Evolutionary conservation across 192 early-diverging fungal species (phyloP).

Genomic region (Coemansia sp.): DNA sequence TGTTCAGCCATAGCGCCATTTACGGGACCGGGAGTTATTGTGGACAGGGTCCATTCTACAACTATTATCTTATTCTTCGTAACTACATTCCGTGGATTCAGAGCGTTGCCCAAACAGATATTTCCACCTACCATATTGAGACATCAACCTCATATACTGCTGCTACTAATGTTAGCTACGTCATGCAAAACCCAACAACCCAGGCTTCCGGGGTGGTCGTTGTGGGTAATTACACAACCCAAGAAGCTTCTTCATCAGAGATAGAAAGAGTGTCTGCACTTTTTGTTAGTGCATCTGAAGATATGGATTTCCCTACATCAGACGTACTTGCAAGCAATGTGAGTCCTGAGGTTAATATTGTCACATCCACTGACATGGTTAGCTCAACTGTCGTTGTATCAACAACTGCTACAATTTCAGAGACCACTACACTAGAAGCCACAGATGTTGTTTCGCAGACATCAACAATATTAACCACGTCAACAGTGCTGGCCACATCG

Average conservation of each 20-base stretch:
- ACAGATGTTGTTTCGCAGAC: not conserved
- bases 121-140: conserved; percentile 7
- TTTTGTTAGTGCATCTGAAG: not conserved
- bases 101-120: not conserved
- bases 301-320: not conserved
- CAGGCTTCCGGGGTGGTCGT: not conserved
- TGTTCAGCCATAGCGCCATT: conserved; percentile 25
- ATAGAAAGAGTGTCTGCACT: too few relatives aligned
- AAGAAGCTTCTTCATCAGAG: too few relatives aligned
- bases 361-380: conserved; percentile 3
- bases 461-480: conserved; percentile 9
- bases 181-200: conserved; percentile 2
- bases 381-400: not conserved
- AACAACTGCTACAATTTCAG: not conserved
- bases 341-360: not conserved
- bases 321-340: not conserved
- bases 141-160: conserved; percentile 6
- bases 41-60: conserved; percentile 9
- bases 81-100: conserved; percentile 34
- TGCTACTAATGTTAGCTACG: not conserved
- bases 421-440: conserved; percentile 2
- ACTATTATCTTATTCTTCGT: conserved; percentile 32
- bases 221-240: conserved; percentile 5
- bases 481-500: conserved; percentile 5
- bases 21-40: conserved; percentile 18